Evolutionary conservation across 2,329 filamentous ascomycete species (phyloP), one percentile per base, ranked within the genome.

Genomic region (Colletotrichum musae): DNA sequence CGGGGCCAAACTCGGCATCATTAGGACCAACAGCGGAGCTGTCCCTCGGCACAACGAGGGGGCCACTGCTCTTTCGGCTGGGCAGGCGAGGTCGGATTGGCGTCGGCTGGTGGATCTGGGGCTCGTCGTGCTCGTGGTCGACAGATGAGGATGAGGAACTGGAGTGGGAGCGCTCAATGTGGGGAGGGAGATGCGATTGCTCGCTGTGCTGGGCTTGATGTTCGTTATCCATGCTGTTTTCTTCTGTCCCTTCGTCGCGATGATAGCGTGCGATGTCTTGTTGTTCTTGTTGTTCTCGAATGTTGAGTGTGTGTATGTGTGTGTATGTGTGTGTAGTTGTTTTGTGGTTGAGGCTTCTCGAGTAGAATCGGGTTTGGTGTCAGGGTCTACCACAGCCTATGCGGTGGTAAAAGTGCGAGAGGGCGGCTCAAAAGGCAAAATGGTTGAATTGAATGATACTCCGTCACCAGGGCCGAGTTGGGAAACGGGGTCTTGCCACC

Each of bases 1-100:
- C 93, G 26, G 94, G 92, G 28, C 94, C 94, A 74, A 94, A 93
- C 72, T 93, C 88, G 71, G 92, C 88, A 72, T 94, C 91, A 70
- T 91, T 83, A 43, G 93, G 89, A 73, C 93, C 92, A 70, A 94
- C 89, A 68, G 92, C 89, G 21, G 88, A 89, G 75, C 88, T 92
- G 77, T 95, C 93, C 73, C 93, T 89, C 43, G 92, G 92, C 47
- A 97, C 92, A 72, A 95, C 93, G 72, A 96, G 92, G 56, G 94
- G 94, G 66, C 93, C 93, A 78, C 93, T 95, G 74, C 91, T 93
- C 81, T 94, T 94, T 57, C 93, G 88, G 74, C 89, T 93, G 18
- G 89, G 89, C 69, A 95, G 83, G 64, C 88, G 87, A 32, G 93
- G 93, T 43, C 93, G 89, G 16, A 81, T 80, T 2, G 87, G 86